Evolutionary conservation across 495 filamentous ascomycete species (phyloP), one percentile per base, ranked within the genome.

Genomic region (Tuber borchii): DNA sequence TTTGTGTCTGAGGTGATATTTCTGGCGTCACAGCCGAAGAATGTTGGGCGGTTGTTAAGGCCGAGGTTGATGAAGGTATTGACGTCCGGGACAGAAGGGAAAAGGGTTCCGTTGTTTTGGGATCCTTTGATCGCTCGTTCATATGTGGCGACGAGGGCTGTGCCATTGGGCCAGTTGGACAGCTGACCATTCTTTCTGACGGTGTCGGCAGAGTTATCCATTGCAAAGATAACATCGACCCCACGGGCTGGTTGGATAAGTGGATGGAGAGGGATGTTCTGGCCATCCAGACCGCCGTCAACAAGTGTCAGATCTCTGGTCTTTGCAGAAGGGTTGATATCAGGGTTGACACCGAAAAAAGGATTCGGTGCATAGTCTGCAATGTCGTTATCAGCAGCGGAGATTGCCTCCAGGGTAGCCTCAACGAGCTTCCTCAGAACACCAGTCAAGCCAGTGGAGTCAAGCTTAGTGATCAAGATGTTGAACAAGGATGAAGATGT

Each of bases 401-500:
- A 81, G 46, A 83, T 65, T 16, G 73, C 37, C 12, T 56, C 17
- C 22, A 83, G 77, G 10, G 80, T 80, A 73, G 86, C 82, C 9
- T 87, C 71, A 71, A 88, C 87, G 46, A 97, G 76, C 34, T 81
- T 75, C 2, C 76, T 68, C 10, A 95, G 85, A 70, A 95, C 78
- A n/a, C 84, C 79, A 10, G 72, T 79, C 76, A 93, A 75, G 31
- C 91, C 87, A 84, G 31, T 87, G 83, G 45, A 90, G 81, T 74
- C 26, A 48, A 87, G 74, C 19, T 85, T 74, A 0, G 91, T 90
- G 5, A 94, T 82, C 39, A 83, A 81, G 16, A 87, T 87, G 85
- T 98, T 97, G 90, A 98, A 97, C 45, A 97, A 88, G 16, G 91
- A 91, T 31, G 91, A 93, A n/a, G 91, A 94, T 0, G 94, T 97